These are phyloP conservation scores for Kandelia obovata DNA, from an alignment of 345 rosid genomes.

Conservation along the genomic window DNA sequence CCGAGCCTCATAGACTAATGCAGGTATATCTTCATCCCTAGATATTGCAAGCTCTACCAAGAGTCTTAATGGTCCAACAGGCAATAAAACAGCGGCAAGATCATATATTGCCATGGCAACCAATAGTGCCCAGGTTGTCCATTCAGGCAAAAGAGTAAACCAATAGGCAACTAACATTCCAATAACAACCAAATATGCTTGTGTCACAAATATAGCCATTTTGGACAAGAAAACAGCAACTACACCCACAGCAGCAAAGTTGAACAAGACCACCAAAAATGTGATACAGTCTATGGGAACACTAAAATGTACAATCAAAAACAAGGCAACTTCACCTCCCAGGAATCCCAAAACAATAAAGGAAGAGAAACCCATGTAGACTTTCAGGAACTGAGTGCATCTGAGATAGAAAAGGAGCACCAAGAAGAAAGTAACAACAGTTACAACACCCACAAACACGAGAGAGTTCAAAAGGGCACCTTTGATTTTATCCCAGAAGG, in stretches of 20 bases:
- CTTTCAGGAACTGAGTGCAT: slow-evolving; percentile 65
- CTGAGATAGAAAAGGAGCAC: slow-evolving; percentile 84
- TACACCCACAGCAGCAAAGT: slow-evolving; percentile 81
- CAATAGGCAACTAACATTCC: slow-evolving; percentile 90
- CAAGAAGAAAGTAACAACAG: slow-evolving; percentile 66
- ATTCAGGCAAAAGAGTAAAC: slow-evolving; percentile 85
- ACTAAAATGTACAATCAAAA: slow-evolving; percentile 47
- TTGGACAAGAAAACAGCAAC: slow-evolving; percentile 84
- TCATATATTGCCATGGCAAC: slow-evolving; percentile 83
- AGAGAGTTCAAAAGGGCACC: slow-evolving; percentile 85
- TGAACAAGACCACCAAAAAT: slow-evolving; percentile 53
- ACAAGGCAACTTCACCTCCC: slow-evolving; percentile 72
- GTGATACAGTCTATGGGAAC: slow-evolving; percentile 65
- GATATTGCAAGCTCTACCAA: slow-evolving; percentile 94
- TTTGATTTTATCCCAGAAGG: slow-evolving; percentile 75
- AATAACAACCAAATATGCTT: slow-evolving; percentile 71
- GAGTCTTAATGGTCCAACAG: slow-evolving; percentile 84
- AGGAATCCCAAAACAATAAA: slow-evolving; percentile 70
- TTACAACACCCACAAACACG: slow-evolving; percentile 70
- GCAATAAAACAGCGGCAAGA: slow-evolving; percentile 89
- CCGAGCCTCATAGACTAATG: slow-evolving; percentile 83
- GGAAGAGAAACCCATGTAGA: slow-evolving; percentile 83
- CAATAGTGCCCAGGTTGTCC: slow-evolving; percentile 91
- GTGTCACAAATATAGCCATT: slow-evolving; percentile 82
- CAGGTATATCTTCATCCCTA: slow-evolving; percentile 95